phyloP scores from a whole-genome alignment of 2,329 filamentous ascomycete species.

The Pyrenophora tritici-repentis region DNA sequence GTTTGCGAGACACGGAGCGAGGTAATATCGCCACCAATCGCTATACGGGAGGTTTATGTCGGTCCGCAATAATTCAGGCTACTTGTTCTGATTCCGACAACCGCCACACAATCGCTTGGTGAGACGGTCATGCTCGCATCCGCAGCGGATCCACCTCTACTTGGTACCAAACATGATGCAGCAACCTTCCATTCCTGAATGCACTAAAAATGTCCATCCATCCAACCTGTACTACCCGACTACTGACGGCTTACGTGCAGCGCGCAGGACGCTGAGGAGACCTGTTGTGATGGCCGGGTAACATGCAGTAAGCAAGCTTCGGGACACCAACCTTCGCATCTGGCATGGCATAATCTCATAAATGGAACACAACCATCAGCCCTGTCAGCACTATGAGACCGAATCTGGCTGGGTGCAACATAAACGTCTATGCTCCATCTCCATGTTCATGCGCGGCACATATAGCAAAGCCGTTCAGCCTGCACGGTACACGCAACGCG shows the following conservation, averaged over 20 bases:
- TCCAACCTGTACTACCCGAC: conserved; percentile 7
- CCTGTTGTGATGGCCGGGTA: conserved; percentile 25
- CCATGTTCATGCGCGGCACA: conserved; percentile 10
- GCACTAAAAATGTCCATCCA: background rate
- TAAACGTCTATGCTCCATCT: conserved; percentile 5
- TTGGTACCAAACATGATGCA: conserved; percentile 3
- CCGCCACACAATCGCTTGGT: conserved; percentile 2
- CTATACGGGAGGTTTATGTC: conserved; percentile 4
- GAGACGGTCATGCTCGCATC: conserved; percentile 5
- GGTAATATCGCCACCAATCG: conserved; percentile 4
- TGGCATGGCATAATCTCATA: background rate
- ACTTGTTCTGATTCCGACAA: background rate
- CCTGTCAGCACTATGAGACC: conserved; percentile 12
- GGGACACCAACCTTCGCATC: too few species aligned
- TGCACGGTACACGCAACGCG: conserved; percentile 13
- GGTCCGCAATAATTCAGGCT: conserved; percentile 2
- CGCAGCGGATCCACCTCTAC: conserved; percentile 8
- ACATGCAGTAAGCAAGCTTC: conserved; percentile 40
- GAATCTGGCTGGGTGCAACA: conserved; percentile 5
- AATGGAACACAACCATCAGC: conserved; percentile 8
- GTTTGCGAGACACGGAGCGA: background rate
- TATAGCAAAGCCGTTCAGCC: conserved; percentile 11
- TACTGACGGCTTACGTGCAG: conserved; percentile 20
- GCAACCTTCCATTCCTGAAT: conserved; percentile 7
- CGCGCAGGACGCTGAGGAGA: conserved; percentile 36